phyloP scores from a whole-genome alignment of 192 early-diverging fungal species.

The Coemansia sp. region DNA sequence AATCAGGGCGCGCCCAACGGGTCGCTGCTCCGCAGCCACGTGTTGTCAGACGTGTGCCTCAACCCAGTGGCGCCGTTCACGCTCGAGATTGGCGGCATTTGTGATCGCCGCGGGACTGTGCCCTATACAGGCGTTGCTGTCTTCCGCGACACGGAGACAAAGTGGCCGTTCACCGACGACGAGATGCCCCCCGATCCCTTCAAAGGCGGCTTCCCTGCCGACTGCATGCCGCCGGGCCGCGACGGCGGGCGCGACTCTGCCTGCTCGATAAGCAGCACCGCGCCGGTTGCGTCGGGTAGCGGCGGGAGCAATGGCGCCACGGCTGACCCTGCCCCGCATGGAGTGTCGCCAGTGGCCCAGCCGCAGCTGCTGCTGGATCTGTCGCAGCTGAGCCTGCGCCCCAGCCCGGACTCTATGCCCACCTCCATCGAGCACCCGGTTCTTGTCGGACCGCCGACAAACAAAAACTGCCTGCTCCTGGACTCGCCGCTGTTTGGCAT shows the following conservation, averaged over 20 bases:
- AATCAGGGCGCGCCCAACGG: slow-evolving; percentile 57
- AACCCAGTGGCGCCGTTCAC: slow-evolving; percentile 86
- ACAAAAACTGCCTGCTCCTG: slow-evolving; percentile 78
- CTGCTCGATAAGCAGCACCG: slow-evolving; percentile 12
- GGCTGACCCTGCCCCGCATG: background rate
- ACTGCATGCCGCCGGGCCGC: slow-evolving; percentile 13
- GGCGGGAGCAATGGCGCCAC: no score
- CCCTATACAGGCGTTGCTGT: slow-evolving; percentile 92
- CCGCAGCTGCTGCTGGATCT: background rate
- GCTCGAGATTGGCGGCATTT: slow-evolving; percentile 88
- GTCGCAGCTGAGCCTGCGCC: no score
- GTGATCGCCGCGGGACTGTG: slow-evolving; percentile 82
- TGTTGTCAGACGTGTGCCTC: slow-evolving; percentile 88
- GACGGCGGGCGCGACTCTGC: slow-evolving; percentile 55
- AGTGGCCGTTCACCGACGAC: slow-evolving; percentile 77
- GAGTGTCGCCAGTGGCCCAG: background rate
- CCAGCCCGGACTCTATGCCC: no score
- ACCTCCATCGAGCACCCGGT: background rate
- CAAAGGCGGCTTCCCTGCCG: background rate
- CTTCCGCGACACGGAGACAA: slow-evolving; percentile 82
- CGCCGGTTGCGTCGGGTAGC: background rate
- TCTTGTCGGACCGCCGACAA: slow-evolving; percentile 10
- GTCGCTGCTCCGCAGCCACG: slow-evolving; percentile 71
- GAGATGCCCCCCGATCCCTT: slow-evolving; percentile 41
- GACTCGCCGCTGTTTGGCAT: slow-evolving; percentile 97